Evolutionary conservation across 2,329 filamentous ascomycete genomes (phyloP).

Genomic region (Pseudopithomyces maydicus): DNA sequence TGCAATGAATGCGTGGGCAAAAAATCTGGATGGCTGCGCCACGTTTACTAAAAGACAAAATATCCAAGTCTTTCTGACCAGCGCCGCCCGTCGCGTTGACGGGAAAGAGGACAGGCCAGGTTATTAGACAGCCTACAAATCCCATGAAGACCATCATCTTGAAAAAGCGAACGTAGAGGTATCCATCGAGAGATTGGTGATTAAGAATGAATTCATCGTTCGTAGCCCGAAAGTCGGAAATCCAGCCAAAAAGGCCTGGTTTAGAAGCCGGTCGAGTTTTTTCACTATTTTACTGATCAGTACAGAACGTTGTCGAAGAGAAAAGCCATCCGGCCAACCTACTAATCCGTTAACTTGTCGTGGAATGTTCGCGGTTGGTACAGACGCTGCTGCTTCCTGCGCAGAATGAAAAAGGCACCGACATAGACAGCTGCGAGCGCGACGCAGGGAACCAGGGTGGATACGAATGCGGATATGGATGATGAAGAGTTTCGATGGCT

Average conservation of each 20-base stretch:
- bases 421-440: slow-evolving; percentile 4
- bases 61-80: neutral
- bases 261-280: slow-evolving; percentile 1
- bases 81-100: slow-evolving; percentile 4
- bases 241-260: slow-evolving; percentile 5
- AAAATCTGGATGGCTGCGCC: neutral
- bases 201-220: slow-evolving; percentile 10
- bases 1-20: slow-evolving; percentile 3
- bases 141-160: slow-evolving; percentile 7
- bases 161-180: slow-evolving; percentile 5
- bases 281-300: slow-evolving; percentile 3
- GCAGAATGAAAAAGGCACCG: slow-evolving; percentile 5
- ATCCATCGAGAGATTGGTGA: slow-evolving; percentile 8
- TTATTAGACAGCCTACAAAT: slow-evolving; percentile 1
- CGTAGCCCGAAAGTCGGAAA: neutral
- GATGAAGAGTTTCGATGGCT: neutral
- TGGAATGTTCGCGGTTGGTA: slow-evolving; percentile 9
- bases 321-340: neutral
- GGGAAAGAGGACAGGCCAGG: slow-evolving; percentile 4
- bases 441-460: slow-evolving; percentile 4
- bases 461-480: slow-evolving; percentile 4
- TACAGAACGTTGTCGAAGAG: neutral
- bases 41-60: slow-evolving; percentile 6
- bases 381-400: slow-evolving; percentile 7
- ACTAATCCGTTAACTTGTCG: slow-evolving; percentile 4